Conservation (phyloP, 768 basidiomycete genomes). For the Nidularia pulvinata region DNA sequence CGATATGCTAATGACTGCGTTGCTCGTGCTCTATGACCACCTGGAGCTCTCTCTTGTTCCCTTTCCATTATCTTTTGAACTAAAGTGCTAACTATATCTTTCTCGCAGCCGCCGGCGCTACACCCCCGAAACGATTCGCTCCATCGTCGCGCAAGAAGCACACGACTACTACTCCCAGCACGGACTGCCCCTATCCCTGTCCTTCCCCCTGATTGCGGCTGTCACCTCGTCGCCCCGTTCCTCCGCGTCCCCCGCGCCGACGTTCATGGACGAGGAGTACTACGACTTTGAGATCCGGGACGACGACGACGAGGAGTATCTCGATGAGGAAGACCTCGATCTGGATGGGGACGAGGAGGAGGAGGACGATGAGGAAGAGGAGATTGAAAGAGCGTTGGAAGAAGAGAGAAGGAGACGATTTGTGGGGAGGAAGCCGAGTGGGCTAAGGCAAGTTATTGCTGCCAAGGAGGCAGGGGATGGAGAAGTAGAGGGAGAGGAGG, state of each 20-base stretch:
- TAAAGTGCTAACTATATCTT: not conserved
- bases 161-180: slow-evolving; percentile 16
- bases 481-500: slow-evolving; percentile 7
- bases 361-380: slow-evolving; percentile 9
- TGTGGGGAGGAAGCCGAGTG: not conserved
- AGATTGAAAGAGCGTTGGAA: slow-evolving; percentile 2
- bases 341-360: slow-evolving; percentile 11
- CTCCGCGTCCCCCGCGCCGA: not conserved
- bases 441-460: not conserved
- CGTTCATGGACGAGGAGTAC: slow-evolving; percentile 18
- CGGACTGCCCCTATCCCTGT: slow-evolving; percentile 7
- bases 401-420: not conserved
- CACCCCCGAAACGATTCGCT: slow-evolving; percentile 17
- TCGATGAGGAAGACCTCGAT: slow-evolving; percentile 10
- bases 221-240: not conserved
- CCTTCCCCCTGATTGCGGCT: not conserved
- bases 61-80: not conserved
- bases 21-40: too few relatives aligned
- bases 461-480: slow-evolving; percentile 4
- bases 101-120: slow-evolving; percentile 13
- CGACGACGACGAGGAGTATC: slow-evolving; percentile 10
- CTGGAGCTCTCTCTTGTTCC: not conserved
- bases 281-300: slow-evolving; percentile 15
- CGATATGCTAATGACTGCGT: not conserved
- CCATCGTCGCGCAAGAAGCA: slow-evolving; percentile 18